Base-by-base conservation (phyloP, 1,139 yeast genomes). In the Lodderomyces oxycetoniae region DNA sequence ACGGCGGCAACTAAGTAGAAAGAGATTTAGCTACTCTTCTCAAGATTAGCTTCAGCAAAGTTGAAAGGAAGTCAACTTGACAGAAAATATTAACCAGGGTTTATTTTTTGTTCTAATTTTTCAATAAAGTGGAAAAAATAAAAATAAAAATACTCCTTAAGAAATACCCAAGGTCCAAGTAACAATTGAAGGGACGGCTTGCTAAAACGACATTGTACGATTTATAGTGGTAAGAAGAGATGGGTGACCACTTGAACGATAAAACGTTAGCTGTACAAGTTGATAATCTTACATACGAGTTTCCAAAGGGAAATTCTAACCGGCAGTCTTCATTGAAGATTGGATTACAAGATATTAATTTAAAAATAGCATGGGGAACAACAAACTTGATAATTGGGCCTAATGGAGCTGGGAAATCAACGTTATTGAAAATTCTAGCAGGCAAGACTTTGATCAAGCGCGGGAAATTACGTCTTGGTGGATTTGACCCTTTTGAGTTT, bases 401-500 rank as follows among this genome's bases (percentile, higher is more conserved):
- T 19, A 91, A 91, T 51, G 98, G 98, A 15, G 97, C 98, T 2
- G 98, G 98, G 4, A 91, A 91, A 56, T 85, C 96, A 1, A 91
- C 98, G 0, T 59, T 91, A 31, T 67, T 91, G 42, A 77, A 79
- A 50, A 73, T 91, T 10, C 63, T 91, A 21, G 95, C 97, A 1
- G 98, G 98, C 6, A 91, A 89, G 51, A 87, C 94, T 3, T 68
- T 91, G 41, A 82, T 94, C 41, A 77, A 79, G 37, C 66, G 73
- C 21, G 96, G 96, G 0, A 59, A 68, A 17, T 65, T 81, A 28
- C 67, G 71, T 30, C 71, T 91, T 13, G 86, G 87, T 26, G 96
- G 95, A 1, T 66, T 74, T 36, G 95, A 91, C 50, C 98, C 98
- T 1, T 91, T 91, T 60, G 76, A 69, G 33, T 82, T 82, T 31